A percentile compares a stretch with the other conserved stretches of the same genome.
Evolutionary conservation across 2,329 filamentous ascomycete genomes (phyloP).

Genomic region (Pseudogymnoascus sp.): DNA sequence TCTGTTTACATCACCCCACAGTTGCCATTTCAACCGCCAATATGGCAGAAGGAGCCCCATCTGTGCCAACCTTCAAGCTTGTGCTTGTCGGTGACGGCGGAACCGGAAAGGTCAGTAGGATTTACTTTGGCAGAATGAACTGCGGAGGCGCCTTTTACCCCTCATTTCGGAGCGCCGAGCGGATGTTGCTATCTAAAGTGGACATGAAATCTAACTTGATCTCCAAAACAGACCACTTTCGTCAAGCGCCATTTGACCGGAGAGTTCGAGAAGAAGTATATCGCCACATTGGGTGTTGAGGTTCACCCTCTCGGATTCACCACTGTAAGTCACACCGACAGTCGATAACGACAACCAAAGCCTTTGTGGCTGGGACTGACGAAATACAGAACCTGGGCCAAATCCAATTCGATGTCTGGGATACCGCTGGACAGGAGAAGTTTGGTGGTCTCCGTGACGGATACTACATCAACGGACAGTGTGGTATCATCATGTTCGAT

Average conservation of each 20-base stretch:
- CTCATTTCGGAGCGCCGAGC: slow-evolving; percentile 14
- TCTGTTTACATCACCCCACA: slow-evolving; percentile 24
- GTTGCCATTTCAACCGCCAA: slow-evolving; percentile 20
- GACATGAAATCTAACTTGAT: neutral
- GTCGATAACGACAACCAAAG: neutral
- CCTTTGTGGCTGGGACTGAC: slow-evolving; percentile 18
- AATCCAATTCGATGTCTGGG: slow-evolving; percentile 99
- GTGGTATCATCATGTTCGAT: slow-evolving; percentile 99
- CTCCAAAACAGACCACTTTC: slow-evolving; percentile 75
- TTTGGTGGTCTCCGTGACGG: slow-evolving; percentile 98
- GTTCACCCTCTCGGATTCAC: slow-evolving; percentile 97
- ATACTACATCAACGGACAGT: slow-evolving; percentile 99
- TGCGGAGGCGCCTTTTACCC: neutral
- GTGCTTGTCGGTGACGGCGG: slow-evolving; percentile 98
- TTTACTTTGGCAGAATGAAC: slow-evolving; percentile 1
- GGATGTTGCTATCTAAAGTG: neutral
- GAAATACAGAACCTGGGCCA: slow-evolving; percentile 72
- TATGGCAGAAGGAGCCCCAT: slow-evolving; percentile 56
- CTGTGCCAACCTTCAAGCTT: slow-evolving; percentile 91
- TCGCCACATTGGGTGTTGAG: slow-evolving; percentile 98
- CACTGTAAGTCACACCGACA: slow-evolving; percentile 62
- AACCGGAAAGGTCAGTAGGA: slow-evolving; percentile 84
- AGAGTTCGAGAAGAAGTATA: slow-evolving; percentile 99
- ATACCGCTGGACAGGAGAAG: slow-evolving; percentile 98
- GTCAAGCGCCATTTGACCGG: slow-evolving; percentile 99